Evolutionary conservation across 495 filamentous ascomycete species (phyloP).

Genomic region (Talaromyces borbonicus): DNA sequence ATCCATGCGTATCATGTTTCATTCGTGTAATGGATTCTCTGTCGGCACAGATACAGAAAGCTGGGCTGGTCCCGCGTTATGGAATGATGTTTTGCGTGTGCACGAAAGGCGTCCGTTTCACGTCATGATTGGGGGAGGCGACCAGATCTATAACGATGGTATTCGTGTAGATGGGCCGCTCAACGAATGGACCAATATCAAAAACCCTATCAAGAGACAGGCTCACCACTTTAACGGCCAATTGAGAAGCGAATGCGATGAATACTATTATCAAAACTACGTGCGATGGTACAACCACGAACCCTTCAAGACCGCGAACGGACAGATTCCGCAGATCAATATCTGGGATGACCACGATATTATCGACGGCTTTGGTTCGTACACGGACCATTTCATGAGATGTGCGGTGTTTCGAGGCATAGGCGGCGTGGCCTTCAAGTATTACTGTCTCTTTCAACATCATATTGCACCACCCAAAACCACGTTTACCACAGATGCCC

Average conservation of each 20-base stretch:
- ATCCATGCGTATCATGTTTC: conserved; percentile 92
- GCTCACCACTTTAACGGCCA: conserved; percentile 64
- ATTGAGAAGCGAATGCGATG: conserved; percentile 68
- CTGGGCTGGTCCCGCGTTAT: conserved; percentile 72
- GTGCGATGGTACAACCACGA: conserved; percentile 75
- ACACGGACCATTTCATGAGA: conserved; percentile 88
- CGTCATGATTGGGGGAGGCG: conserved; percentile 92
- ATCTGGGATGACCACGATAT: conserved; percentile 94
- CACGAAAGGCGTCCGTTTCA: conserved; percentile 69
- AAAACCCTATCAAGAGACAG: conserved; percentile 72
- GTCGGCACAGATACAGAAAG: conserved; percentile 82
- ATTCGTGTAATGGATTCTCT: conserved; percentile 94
- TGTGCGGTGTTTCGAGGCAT: conserved; percentile 88
- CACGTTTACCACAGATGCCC: conserved; percentile 67
- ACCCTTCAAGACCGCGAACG: conserved; percentile 76
- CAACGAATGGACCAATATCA: conserved; percentile 67
- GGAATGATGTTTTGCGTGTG: conserved; percentile 79
- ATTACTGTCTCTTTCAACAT: conserved; percentile 93
- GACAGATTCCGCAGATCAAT: conserved; percentile 83
- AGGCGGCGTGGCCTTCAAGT: conserved; percentile 76
- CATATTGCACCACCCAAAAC: conserved; percentile 73
- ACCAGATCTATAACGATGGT: conserved; percentile 92
- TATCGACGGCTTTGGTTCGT: conserved; percentile 88
- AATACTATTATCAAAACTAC: conserved; percentile 87
- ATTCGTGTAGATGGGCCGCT: conserved; percentile 77